phyloP scores from a whole-genome alignment of 2,329 filamentous ascomycete species.

The Celoporthe dispersa region DNA sequence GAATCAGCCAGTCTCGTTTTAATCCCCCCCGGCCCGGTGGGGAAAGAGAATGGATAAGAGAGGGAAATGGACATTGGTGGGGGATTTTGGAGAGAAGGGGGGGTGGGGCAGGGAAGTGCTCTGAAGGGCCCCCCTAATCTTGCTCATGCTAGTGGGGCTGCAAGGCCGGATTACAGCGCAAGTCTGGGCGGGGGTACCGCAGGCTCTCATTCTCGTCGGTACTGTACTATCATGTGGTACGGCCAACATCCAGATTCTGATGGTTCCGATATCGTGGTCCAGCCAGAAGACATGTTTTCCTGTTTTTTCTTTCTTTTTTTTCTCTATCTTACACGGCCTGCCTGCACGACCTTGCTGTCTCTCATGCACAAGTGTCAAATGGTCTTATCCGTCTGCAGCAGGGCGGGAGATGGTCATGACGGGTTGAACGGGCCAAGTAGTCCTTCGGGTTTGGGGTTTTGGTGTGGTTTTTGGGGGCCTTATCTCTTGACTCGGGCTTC shows the following conservation, averaged over 20 bases:
- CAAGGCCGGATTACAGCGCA: neutral
- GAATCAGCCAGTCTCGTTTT: neutral
- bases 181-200: neutral
- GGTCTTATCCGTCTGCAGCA: neutral
- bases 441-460: neutral
- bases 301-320: neutral
- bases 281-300: neutral
- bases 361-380: neutral
- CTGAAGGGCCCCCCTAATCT: neutral
- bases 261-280: neutral
- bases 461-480: neutral
- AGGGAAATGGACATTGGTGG: neutral
- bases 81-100: neutral
- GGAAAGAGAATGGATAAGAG: neutral
- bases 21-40: neutral
- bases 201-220: neutral
- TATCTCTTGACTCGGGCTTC: conserved; percentile 5
- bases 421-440: neutral
- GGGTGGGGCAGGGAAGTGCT: neutral
- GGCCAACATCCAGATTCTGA: neutral
- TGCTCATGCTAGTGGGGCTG: neutral
- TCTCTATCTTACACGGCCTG: neutral
- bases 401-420: neutral
- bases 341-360: neutral
- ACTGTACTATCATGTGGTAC: neutral